Evolutionary conservation across 2,329 filamentous ascomycete species (phyloP).

Genomic region (Bipolaris oryzae): DNA sequence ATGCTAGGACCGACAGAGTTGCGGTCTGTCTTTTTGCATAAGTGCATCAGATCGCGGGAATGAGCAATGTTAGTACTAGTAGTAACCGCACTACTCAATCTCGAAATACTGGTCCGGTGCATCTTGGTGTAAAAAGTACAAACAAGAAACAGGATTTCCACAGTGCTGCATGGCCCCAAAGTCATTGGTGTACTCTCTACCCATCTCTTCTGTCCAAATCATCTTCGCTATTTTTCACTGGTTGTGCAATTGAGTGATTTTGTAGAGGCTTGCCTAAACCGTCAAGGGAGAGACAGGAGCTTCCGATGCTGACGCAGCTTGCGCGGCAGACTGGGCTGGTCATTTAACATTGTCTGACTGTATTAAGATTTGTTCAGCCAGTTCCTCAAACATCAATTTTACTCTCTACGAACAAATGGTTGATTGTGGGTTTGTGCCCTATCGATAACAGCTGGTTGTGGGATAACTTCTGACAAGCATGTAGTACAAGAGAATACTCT

Average conservation of each 20-base stretch:
- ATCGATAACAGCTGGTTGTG: not conserved
- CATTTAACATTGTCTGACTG: not conserved
- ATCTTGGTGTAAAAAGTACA: not conserved
- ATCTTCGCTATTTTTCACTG: too few species aligned
- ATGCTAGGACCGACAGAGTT: not conserved
- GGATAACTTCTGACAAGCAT: not conserved
- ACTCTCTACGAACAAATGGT: not conserved
- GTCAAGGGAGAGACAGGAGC: not conserved
- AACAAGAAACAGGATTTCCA: not conserved
- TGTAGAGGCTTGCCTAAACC: not conserved
- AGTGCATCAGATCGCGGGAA: not conserved
- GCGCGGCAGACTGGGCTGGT: not conserved
- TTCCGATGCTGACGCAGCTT: not conserved
- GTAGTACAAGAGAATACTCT: not conserved
- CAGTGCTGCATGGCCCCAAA: not conserved
- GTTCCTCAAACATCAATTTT: not conserved
- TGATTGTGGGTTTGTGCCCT: too few species aligned
- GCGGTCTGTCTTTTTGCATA: conserved; percentile 1
- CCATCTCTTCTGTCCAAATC: not conserved
- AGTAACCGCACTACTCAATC: not conserved
- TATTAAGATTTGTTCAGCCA: not conserved
- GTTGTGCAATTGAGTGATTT: not conserved
- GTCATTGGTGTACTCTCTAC: not conserved
- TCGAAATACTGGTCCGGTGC: not conserved
- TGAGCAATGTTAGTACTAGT: not conserved